phyloP scores from a whole-genome alignment of 148 eudicot genomes.

The Bassia scoparia region DNA sequence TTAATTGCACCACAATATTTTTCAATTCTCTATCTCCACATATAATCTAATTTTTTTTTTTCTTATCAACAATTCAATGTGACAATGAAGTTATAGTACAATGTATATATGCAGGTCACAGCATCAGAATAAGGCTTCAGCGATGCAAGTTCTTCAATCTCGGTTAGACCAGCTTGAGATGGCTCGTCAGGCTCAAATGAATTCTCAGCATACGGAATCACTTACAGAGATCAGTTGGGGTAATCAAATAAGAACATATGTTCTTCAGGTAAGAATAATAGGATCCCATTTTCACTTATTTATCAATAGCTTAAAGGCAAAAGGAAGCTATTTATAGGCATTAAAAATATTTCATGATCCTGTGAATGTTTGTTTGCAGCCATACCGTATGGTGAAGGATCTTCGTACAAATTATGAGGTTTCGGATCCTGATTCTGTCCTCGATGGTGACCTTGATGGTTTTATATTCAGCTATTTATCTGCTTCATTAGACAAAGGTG shows the following conservation, averaged over 20 bases:
- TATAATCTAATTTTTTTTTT: no score
- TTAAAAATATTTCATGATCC: neutral
- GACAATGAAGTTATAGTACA: neutral
- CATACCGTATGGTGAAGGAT: slow-evolving; percentile 97
- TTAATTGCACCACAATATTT: neutral
- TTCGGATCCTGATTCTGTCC: slow-evolving; percentile 89
- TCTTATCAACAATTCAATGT: neutral
- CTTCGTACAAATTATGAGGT: slow-evolving; percentile 86
- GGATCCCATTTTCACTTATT: neutral
- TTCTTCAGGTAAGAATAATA: slow-evolving; percentile 65
- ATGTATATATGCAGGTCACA: slow-evolving; percentile 53
- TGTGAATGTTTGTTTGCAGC: slow-evolving; percentile 46
- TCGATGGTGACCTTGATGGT: slow-evolving; percentile 82
- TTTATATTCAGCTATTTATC: slow-evolving; percentile 79
- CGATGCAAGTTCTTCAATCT: slow-evolving; percentile 94
- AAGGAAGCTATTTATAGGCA: neutral
- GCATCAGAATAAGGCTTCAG: slow-evolving; percentile 87
- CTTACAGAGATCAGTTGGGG: slow-evolving; percentile 94
- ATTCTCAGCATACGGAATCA: slow-evolving; percentile 83
- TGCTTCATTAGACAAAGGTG: slow-evolving; percentile 64
- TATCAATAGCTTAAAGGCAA: no score
- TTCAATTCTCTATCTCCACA: neutral
- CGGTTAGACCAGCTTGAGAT: slow-evolving; percentile 91
- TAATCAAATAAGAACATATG: slow-evolving; percentile 81
- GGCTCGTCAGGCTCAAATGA: slow-evolving; percentile 88